Conservation (phyloP, 805 yeast genomes). For the Nakazawaea molendinolei region DNA sequence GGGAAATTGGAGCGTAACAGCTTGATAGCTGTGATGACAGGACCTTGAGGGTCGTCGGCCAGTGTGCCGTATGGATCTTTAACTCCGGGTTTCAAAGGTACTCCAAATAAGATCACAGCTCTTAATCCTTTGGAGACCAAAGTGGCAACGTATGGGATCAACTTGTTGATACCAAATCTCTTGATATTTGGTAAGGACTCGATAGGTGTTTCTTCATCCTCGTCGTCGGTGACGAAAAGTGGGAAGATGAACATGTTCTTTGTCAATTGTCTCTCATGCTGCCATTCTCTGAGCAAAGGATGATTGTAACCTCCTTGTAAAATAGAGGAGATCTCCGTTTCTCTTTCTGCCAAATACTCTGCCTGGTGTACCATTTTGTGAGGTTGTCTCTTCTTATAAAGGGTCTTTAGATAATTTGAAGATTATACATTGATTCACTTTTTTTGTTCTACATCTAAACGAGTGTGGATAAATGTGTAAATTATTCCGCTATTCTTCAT, state of each 20-base stretch:
- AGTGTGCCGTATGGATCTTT: constrained; percentile 82
- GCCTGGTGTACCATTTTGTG: constrained; percentile 56
- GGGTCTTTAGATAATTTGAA: neutral
- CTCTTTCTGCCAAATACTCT: constrained; percentile 52
- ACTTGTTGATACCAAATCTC: constrained; percentile 76
- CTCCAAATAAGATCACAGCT: constrained; percentile 89
- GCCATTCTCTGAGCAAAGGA: constrained; percentile 88
- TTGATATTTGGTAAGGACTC: constrained; percentile 83
- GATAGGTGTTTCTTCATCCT: constrained; percentile 72
- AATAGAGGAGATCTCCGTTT: constrained; percentile 63
- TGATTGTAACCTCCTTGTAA: constrained; percentile 94
- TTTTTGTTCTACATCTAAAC: neutral
- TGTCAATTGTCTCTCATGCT: constrained; percentile 71
- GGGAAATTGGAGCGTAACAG: constrained; percentile 65
- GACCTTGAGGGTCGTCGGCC: constrained; percentile 96
- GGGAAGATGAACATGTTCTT: constrained; percentile 94
- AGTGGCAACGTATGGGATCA: constrained; percentile 62
- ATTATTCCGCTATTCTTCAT: too few relatives aligned
- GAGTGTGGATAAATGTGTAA: neutral
- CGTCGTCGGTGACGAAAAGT: constrained; percentile 71
- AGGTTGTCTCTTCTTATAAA: too few relatives aligned
- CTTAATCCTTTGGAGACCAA: constrained; percentile 76
- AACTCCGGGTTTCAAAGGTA: constrained; percentile 64
- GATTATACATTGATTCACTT: neutral
- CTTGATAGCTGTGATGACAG: constrained; percentile 78